Evolutionary conservation across 176 grass and related monocot genomes (phyloP).

Genomic region (Carex cristatella): DNA sequence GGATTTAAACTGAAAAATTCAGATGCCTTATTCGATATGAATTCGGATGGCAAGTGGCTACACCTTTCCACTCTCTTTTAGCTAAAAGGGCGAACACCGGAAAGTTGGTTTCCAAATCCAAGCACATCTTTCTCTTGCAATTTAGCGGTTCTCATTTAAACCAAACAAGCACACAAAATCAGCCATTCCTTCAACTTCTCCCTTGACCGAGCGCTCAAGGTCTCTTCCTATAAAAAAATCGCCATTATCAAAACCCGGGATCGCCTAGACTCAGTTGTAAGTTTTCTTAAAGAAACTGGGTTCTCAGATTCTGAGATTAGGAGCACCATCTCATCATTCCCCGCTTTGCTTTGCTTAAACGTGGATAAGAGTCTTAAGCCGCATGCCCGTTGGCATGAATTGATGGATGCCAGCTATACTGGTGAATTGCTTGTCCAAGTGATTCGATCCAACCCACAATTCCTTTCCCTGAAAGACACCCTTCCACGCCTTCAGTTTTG

Average conservation of each 20-base stretch:
- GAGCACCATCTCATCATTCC: neutral
- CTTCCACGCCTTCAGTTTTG: neutral
- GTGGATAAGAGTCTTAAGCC: neutral
- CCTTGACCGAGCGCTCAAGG: neutral
- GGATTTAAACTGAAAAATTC: no score
- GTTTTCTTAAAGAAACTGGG: conserved; percentile 7
- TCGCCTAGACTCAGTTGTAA: neutral
- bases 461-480: neutral
- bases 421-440: neutral
- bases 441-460: neutral
- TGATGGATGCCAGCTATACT: neutral
- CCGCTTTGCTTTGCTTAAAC: neutral
- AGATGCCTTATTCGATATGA: no score
- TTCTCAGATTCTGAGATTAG: neutral
- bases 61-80: no score
- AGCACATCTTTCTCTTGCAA: neutral
- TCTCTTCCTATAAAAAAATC: neutral
- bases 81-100: no score
- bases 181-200: conserved; percentile 3
- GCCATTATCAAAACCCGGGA: neutral
- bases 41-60: no score
- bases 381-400: neutral
- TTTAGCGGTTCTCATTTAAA: neutral
- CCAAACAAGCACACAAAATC: neutral
- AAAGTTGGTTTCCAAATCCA: no score